Percentiles rank a stretch among this genome's conserved stretches.
Conservation (phyloP, 192 early-diverging fungal genomes). For the Chytriomyces confervae region DNA sequence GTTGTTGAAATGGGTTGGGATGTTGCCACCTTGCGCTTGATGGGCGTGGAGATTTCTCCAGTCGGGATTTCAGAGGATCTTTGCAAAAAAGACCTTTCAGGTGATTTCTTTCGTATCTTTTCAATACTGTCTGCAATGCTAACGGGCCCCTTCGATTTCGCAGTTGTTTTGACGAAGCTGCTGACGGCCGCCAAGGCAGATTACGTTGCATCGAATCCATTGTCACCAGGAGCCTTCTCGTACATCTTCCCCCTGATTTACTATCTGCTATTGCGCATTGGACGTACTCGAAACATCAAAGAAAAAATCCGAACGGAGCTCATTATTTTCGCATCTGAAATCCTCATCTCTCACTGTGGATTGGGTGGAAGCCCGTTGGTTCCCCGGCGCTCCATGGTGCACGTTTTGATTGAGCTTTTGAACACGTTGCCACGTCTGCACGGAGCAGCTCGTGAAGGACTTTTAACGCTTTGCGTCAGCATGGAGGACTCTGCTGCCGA, state of each 20-base stretch:
- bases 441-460: conserved; percentile 44
- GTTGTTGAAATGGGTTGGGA: conserved; percentile 36
- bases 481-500: conserved; percentile 40
- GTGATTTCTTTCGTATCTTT: conserved; percentile 10
- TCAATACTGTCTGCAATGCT: conserved; percentile 12
- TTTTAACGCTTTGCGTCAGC: conserved; percentile 45
- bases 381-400: conserved; percentile 46
- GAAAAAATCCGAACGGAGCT: conserved; percentile 51
- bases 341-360: conserved; percentile 52
- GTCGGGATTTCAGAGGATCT: conserved; percentile 34
- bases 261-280: conserved; percentile 44
- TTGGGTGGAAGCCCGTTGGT: conserved; percentile 34
- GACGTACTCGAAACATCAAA: conserved; percentile 43
- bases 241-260: conserved; percentile 56
- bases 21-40: conserved; percentile 38
- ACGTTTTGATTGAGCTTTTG: conserved; percentile 46
- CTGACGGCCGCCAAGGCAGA: conserved; percentile 33
- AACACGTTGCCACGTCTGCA: conserved; percentile 51
- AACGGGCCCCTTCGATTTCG: not conserved
- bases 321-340: conserved; percentile 47
- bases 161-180: conserved; percentile 35
- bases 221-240: conserved; percentile 45
- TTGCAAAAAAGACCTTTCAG: conserved; percentile 34
- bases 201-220: conserved; percentile 23
- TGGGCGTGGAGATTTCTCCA: conserved; percentile 41